phyloP scores from a whole-genome alignment of 179 eudicot species.

The Beta macrorhiza region DNA sequence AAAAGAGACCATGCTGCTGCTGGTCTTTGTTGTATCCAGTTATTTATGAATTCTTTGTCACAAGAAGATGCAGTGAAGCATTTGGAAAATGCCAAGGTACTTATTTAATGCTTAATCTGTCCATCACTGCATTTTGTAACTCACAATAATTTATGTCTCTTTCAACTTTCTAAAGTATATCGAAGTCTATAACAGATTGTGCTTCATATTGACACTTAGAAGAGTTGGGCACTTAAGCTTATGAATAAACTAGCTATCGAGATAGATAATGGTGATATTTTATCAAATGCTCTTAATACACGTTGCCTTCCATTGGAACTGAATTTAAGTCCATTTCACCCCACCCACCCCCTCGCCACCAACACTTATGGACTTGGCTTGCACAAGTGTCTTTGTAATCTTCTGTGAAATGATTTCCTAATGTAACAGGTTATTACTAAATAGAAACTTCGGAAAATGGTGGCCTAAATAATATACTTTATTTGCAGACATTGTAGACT shows the following conservation, averaged over 20 bases:
- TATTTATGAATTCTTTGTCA: conserved; percentile 84
- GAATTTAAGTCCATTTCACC: not conserved
- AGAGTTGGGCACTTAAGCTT: not conserved
- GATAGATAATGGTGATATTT: not conserved
- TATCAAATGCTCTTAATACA: not conserved
- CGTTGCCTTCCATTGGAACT: too few relatives aligned
- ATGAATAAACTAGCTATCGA: not conserved
- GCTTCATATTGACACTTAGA: too few relatives aligned
- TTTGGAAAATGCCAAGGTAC: conserved; percentile 88
- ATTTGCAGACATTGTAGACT: not conserved
- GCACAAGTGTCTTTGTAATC: not conserved
- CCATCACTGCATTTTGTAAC: not conserved
- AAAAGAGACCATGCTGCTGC: conserved; percentile 97
- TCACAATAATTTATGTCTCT: not conserved
- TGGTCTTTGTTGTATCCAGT: conserved; percentile 95
- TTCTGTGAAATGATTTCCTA: not conserved
- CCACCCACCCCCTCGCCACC: not conserved
- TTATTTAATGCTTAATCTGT: not conserved
- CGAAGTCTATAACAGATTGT: not conserved
- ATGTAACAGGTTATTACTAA: not conserved
- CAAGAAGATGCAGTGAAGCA: conserved; percentile 88
- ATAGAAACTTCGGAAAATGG: not conserved
- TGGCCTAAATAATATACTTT: too few relatives aligned
- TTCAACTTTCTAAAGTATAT: not conserved
- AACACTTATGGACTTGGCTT: not conserved